Conservation (phyloP, 495 filamentous ascomycete genomes). For the Stereocaulon alpinum region DNA sequence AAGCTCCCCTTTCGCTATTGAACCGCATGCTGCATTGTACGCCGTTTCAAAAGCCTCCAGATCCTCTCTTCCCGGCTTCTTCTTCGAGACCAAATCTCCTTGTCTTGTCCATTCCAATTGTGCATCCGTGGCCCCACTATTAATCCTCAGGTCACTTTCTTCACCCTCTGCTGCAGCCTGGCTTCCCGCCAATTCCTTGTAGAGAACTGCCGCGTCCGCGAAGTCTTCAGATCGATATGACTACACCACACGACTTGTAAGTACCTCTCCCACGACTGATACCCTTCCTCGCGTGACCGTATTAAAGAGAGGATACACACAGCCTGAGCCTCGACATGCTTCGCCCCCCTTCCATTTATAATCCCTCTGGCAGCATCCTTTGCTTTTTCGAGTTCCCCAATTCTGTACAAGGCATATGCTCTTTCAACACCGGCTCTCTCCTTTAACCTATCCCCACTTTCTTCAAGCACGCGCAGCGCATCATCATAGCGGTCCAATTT, state of each 20-base stretch:
- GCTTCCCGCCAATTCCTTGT: conserved; percentile 48
- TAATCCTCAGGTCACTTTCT: conserved; percentile 80
- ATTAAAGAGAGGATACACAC: conserved; percentile 34
- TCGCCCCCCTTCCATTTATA: conserved; percentile 48
- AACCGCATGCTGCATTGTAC: conserved; percentile 84
- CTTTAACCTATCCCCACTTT: conserved; percentile 57
- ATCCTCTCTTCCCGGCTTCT: conserved; percentile 59
- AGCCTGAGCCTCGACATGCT: conserved; percentile 82
- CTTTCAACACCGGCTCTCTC: conserved; percentile 62
- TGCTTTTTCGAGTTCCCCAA: conserved; percentile 65
- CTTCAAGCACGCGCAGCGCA: conserved; percentile 65
- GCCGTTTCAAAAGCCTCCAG: conserved; percentile 86
- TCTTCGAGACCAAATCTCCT: conserved; percentile 39
- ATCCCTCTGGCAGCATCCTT: conserved; percentile 42
- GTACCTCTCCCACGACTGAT: conserved; percentile 5
- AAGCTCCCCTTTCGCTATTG: conserved; percentile 71
- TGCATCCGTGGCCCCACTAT: conserved; percentile 65
- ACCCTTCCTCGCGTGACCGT: neutral
- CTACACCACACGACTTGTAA: conserved; percentile 26
- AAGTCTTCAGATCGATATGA: conserved; percentile 81
- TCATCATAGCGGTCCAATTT: conserved; percentile 93
- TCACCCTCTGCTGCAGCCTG: conserved; percentile 47
- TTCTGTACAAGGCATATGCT: conserved; percentile 88
- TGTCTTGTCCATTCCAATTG: conserved; percentile 78
- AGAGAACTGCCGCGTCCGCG: conserved; percentile 55